Evolutionary conservation across 1,284 basidiomycete species (phyloP).

Genomic region (Apiotrichum porosum): DNA sequence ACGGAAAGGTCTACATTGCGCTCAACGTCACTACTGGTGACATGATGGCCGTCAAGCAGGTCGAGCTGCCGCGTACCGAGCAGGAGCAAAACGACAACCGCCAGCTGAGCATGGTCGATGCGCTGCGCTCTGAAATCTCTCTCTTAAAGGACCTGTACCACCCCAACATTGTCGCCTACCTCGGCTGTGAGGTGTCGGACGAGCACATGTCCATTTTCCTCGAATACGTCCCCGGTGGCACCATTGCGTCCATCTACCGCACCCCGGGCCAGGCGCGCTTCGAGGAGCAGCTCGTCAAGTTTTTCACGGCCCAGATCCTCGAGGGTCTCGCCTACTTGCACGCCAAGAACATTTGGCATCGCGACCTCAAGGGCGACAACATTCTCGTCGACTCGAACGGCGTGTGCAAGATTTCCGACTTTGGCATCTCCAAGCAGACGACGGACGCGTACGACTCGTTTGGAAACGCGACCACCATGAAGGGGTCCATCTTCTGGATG

Average conservation of each 20-base stretch:
- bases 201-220: constrained; percentile 93
- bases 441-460: constrained; percentile 69
- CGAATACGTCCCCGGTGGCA: constrained; percentile 97
- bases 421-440: constrained; percentile 88
- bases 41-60: constrained; percentile 99
- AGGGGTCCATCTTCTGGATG: constrained; percentile 99
- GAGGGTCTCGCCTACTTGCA: constrained; percentile 91
- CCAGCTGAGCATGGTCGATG: constrained; percentile 81
- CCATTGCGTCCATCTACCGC: constrained; percentile 84
- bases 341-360: constrained; percentile 82
- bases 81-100: constrained; percentile 84
- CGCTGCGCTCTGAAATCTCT: constrained; percentile 89
- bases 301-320: constrained; percentile 88
- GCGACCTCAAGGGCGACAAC: constrained; percentile 98
- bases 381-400: constrained; percentile 92
- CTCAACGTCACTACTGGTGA: constrained; percentile 97
- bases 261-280: constrained; percentile 69
- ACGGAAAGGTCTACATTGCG: constrained; percentile 91
- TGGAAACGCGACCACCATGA: constrained; percentile 75
- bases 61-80: constrained; percentile 85
- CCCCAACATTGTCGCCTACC: constrained; percentile 93
- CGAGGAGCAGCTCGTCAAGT: constrained; percentile 85
- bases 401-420: constrained; percentile 90
- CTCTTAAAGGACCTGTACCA: constrained; percentile 95
- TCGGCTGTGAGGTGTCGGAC: constrained; percentile 82